Percentiles rank a stretch among this genome's conserved stretches.
These are phyloP conservation scores for Cenchrus fungigraminus DNA, from an alignment of 176 grass and related monocot genomes.

Conservation along the genomic window DNA sequence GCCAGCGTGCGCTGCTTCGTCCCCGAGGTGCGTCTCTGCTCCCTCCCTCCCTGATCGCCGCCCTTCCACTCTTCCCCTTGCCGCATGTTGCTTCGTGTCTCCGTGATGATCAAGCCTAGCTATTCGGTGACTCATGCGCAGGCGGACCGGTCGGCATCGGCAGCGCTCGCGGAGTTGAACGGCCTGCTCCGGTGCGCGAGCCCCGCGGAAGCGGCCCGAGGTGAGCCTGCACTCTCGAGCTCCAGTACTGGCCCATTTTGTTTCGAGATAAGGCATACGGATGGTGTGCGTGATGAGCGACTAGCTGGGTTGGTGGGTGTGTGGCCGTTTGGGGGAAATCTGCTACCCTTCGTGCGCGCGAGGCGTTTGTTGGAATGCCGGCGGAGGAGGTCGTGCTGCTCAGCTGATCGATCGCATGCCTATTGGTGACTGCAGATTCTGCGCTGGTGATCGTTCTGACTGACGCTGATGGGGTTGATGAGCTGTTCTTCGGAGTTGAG, in stretches of 20 bases:
- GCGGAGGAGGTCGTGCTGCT: background rate
- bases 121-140: constrained; percentile 4
- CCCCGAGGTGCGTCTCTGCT: constrained; percentile 34
- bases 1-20: constrained; percentile 58
- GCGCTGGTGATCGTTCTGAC: constrained; percentile 55
- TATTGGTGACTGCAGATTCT: constrained; percentile 51
- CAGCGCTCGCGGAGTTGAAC: constrained; percentile 38
- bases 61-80: background rate
- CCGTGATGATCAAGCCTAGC: background rate
- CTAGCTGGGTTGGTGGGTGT: background rate
- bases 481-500: constrained; percentile 59
- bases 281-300: background rate
- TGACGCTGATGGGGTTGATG: constrained; percentile 47
- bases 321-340: background rate
- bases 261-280: too few relatives aligned
- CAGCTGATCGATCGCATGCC: constrained; percentile 28
- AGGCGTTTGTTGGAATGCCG: constrained; percentile 38
- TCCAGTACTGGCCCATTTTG: background rate
- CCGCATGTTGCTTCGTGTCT: background rate
- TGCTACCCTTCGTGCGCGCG: background rate
- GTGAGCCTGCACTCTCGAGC: constrained; percentile 41
- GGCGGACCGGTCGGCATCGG: constrained; percentile 31
- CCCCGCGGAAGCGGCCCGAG: constrained; percentile 51
- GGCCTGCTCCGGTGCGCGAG: constrained; percentile 50
- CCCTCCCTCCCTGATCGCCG: background rate